Conservation (phyloP, 208 protist genomes). For the Trypanosoma scelopori region DNA sequence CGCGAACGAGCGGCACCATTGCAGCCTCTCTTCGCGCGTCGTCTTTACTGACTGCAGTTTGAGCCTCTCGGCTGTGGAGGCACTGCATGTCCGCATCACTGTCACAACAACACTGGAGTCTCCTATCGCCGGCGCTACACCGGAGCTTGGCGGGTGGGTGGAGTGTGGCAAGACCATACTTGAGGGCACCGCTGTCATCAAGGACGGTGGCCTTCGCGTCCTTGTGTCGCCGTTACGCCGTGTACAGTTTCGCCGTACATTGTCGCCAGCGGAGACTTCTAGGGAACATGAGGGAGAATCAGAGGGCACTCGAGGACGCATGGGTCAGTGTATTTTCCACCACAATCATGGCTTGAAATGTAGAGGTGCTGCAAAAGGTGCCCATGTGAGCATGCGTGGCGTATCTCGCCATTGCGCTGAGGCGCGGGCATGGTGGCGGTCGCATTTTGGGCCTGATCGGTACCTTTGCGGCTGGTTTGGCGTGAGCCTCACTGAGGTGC, state of each 20-base stretch:
- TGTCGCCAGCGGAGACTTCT: neutral
- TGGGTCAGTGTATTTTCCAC: slow-evolving; percentile 22
- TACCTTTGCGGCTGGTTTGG: slow-evolving; percentile 20
- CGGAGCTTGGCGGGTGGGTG: slow-evolving; percentile 13
- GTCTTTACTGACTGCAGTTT: slow-evolving; percentile 37
- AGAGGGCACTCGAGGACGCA: neutral
- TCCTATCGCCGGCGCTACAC: slow-evolving; percentile 1
- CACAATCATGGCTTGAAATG: slow-evolving; percentile 12
- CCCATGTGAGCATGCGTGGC: neutral
- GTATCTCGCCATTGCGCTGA: slow-evolving; percentile 15
- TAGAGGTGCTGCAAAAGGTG: neutral
- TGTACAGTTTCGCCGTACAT: slow-evolving; percentile 8
- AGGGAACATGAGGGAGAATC: neutral
- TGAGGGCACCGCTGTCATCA: slow-evolving; percentile 11
- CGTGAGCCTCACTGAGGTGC: slow-evolving; percentile 2
- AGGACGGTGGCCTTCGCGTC: slow-evolving; percentile 10
- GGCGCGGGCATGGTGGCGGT: slow-evolving; percentile 12
- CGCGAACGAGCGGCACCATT: slow-evolving; percentile 29
- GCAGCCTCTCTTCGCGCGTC: slow-evolving; percentile 38
- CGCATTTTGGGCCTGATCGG: neutral
- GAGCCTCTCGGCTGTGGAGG: neutral
- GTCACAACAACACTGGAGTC: slow-evolving; percentile 19
- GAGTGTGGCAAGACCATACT: slow-evolving; percentile 20
- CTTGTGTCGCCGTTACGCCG: slow-evolving; percentile 21
- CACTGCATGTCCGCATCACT: slow-evolving; percentile 12